A percentile compares a stretch with the other conserved stretches of the same genome.
These are phyloP conservation scores for Aureobasidium zeae DNA, from an alignment of 2,329 filamentous ascomycete genomes.

Conservation along the genomic window DNA sequence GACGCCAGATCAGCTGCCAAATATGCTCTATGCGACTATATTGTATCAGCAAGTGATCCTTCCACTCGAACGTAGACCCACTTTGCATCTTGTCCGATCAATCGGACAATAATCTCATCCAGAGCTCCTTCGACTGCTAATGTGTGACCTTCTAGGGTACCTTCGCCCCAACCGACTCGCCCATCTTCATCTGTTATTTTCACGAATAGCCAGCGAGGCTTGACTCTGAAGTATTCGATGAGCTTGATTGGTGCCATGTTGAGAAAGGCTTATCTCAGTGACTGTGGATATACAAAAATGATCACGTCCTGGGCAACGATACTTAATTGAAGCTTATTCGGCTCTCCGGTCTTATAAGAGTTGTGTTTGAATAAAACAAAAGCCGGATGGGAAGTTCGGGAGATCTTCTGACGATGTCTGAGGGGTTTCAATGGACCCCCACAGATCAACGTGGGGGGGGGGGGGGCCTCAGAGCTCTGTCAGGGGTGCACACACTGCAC, in stretches of 20 bases:
- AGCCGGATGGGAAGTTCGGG: not conserved
- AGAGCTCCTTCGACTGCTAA: slow-evolving; percentile 66
- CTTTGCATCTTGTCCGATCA: slow-evolving; percentile 60
- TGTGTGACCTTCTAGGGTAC: slow-evolving; percentile 63
- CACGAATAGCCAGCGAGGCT: slow-evolving; percentile 68
- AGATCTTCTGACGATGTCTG: not conserved
- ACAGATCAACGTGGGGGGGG: slow-evolving; percentile 10
- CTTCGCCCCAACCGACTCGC: slow-evolving; percentile 63
- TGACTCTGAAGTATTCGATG: slow-evolving; percentile 66
- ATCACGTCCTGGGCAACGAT: too few species aligned
- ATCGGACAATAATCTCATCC: slow-evolving; percentile 54
- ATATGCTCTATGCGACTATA: slow-evolving; percentile 70
- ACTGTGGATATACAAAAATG: not conserved
- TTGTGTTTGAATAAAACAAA: not conserved
- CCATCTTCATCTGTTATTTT: slow-evolving; percentile 62
- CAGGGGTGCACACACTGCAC: not conserved
- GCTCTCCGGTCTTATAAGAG: not conserved
- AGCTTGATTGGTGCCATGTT: slow-evolving; percentile 53
- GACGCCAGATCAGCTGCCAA: slow-evolving; percentile 65
- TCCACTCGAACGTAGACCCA: slow-evolving; percentile 26
- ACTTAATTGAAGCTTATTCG: not conserved
- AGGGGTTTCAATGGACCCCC: not conserved
- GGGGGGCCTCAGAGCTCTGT: not conserved
- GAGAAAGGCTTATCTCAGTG: not conserved
- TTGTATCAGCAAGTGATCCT: not conserved